Base-by-base conservation (phyloP, 257 asterid genomes). In the Coffea canephora region DNA sequence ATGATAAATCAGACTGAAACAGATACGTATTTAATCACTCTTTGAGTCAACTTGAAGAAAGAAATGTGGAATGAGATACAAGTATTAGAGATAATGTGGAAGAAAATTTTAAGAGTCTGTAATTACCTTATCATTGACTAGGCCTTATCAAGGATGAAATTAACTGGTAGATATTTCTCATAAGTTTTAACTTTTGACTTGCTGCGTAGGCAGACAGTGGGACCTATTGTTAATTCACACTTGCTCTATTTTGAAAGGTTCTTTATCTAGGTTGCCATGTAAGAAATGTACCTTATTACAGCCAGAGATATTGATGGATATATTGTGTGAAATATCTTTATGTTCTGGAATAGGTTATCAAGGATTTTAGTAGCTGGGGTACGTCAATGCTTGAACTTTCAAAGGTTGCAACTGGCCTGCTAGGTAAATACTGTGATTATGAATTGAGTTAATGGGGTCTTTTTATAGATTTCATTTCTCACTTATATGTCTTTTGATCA, bases 341-440 rank as follows among this genome's bases (percentile, higher is more conserved):
- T 19, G 65, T 45, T 82, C 48, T 61, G 67, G 80, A 72, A 45
- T 81, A 92, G 98, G 85, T 87, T 71, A 80, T 91, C 57, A 79
- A 83, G 84, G 89, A 89, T 73, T 80, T 80, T 75, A 84, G 86
- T 69, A 86, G 78, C 82, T 88, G 91, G 93, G 79, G 77, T 62
- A 23, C 88, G 23, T 87, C 91, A 18, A 84, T 73, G 48, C 34
- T 84, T 16, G 91, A 92, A 82, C 77, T 89, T 68, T 59, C 86
- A 69, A 84, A 87, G 76, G 77, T 80, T 74, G 90, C 78, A 69
- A 74, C 84, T 74, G 83, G 83, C 76, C 27, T 88, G 79, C 84
- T 90, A 6, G 95, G 98, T 94, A 87, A 85, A 69, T 85, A 71
- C 81, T 68, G n/a, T 36, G 74, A 57, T 27, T 57, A 78, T 74